A percentile compares a stretch with the other conserved stretches of the same genome.
phyloP scores from a whole-genome alignment of 176 grass and related monocot species.

The Otatea glauca region DNA sequence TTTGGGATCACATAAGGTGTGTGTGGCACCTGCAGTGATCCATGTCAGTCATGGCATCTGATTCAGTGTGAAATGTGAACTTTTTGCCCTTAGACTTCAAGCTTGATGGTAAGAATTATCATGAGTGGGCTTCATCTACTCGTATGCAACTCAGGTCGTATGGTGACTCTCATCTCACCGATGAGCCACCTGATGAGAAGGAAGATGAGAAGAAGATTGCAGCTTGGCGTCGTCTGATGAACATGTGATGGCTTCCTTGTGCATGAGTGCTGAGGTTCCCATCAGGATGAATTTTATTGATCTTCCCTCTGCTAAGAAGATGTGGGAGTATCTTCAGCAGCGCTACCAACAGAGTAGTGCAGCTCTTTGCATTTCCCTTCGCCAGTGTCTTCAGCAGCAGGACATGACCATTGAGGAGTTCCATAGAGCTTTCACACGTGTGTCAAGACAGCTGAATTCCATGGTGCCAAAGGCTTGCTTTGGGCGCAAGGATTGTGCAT shows the following conservation, averaged over 20 bases:
- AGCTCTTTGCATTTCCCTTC: not conserved
- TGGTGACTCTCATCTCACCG: not conserved
- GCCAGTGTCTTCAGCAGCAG: not conserved
- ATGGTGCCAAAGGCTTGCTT: not conserved
- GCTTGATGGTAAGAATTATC: not conserved
- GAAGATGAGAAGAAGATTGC: not conserved
- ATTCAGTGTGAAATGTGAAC: no score
- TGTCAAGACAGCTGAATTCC: not conserved
- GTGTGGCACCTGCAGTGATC: no score
- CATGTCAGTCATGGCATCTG: no score
- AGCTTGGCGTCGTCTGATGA: not conserved
- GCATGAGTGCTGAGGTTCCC: not conserved
- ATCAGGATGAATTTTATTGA: slow-evolving; percentile 1
- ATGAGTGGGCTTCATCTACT: not conserved
- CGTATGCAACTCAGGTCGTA: not conserved
- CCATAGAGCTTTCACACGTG: not conserved
- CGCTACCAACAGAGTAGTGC: not conserved
- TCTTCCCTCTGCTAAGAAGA: not conserved
- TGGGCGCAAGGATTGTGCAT: not conserved
- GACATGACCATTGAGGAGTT: slow-evolving; percentile 14
- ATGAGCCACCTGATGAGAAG: not conserved
- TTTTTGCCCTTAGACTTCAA: not conserved
- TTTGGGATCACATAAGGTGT: no score
- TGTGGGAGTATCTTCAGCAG: slow-evolving; percentile 17
- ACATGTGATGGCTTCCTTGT: slow-evolving; percentile 1